These are phyloP conservation scores for Globisporangium nodosum DNA, from an alignment of 352 stramenopile species.

Conservation along the genomic window DNA sequence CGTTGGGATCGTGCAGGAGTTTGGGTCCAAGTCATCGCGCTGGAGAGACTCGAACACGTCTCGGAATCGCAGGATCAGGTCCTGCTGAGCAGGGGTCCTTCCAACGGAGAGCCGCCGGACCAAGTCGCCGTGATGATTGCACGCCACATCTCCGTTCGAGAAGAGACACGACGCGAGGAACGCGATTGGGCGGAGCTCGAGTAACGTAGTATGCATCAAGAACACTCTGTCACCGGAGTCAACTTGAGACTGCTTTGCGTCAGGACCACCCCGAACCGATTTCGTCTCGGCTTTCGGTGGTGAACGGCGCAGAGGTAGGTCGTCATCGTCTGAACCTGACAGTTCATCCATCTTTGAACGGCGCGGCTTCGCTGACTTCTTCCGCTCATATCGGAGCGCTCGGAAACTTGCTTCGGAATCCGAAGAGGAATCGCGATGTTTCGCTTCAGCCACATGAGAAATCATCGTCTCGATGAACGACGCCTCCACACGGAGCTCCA, in stretches of 20 bases:
- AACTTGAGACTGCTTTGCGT: too few species aligned
- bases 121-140: constrained; percentile 47
- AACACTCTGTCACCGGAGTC: constrained; percentile 6
- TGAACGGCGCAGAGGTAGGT: too few species aligned
- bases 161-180: constrained; percentile 67
- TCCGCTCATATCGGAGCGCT: background rate
- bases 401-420: background rate
- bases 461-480: constrained; percentile 17
- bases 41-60: constrained; percentile 49
- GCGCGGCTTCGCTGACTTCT: background rate
- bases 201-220: constrained; percentile 4
- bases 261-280: constrained; percentile 22
- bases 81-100: constrained; percentile 42
- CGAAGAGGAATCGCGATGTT: background rate
- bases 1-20: constrained; percentile 26
- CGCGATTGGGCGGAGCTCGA: constrained; percentile 49
- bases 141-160: constrained; percentile 48
- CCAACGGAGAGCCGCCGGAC: constrained; percentile 51
- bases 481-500: constrained; percentile 28
- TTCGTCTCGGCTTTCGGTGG: background rate
- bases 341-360: background rate
- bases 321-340: too few species aligned
- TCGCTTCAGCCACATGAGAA: background rate
- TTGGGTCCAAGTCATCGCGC: constrained; percentile 5
- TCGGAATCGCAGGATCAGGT: constrained; percentile 59